Base-by-base conservation (phyloP, 2,329 filamentous ascomycete genomes). In the Beauveria brongniartii region DNA sequence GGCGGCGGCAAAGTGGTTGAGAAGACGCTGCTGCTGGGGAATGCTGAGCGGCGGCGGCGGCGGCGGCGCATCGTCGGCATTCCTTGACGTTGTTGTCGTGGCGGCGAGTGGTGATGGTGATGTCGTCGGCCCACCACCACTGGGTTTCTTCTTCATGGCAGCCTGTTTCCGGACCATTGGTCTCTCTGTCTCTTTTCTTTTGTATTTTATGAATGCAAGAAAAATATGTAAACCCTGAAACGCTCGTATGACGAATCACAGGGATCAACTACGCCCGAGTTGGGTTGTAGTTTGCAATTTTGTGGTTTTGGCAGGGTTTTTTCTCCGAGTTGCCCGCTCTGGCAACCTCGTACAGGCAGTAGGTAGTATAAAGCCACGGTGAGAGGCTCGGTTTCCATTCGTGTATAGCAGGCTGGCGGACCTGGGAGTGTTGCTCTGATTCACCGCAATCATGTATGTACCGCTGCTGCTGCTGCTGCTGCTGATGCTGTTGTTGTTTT, bases 1-100 rank as follows among this genome's bases (percentile, higher is more conserved):
- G 22, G 56, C 46, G 16, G 56, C n/a, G 8, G 56, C 40, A 75
- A 95, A 96, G 64, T 91, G 77, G 67, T 91, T 81, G 52, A 96
- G 78, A 28, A 94, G 78, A 41, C 82, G 76, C 71, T 92, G 90
- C 69, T 91, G 89, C 9, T 46, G 34, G 10, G 57, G 24, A 2
- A 51, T 26, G 30, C 46, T 52, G 24, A 26, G 53, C 53, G 5
- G 26, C 46, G 48, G 22, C 26, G 26, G 26, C 5, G 28, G 28
- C 28, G 30, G 30, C 30, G 30, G 40, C 40, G 40, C 41, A 20
- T 20, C 18, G 44, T 46, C 20, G 44, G 10, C 20, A 5, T 24
- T 46, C 4, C 44, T 46, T 20, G 41, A 18, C 16, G 18, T 43
- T 43, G 41, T 43, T 20, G 41, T 43, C 18, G n/a, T 46, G 44